Conservation (phyloP, 768 basidiomycete species). For the Paxillus ammoniavirescens region DNA sequence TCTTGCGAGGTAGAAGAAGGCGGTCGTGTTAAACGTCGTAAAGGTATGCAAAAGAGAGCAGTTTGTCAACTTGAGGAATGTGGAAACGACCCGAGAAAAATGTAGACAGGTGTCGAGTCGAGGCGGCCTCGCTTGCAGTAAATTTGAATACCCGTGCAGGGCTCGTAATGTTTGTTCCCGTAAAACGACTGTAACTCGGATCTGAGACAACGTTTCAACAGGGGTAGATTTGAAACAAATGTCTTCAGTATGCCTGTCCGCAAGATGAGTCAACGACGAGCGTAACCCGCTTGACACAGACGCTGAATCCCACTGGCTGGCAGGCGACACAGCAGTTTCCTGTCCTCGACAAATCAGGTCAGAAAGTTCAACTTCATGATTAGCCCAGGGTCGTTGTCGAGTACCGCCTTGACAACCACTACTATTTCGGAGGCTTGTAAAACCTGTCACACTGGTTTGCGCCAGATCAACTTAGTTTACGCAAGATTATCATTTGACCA, state of each 20-base stretch:
- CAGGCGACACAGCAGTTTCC: not conserved
- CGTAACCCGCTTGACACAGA: not conserved
- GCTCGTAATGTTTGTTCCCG: not conserved
- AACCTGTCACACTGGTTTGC: not conserved
- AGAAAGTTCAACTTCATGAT: not conserved
- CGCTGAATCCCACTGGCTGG: not conserved
- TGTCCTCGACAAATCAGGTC: not conserved
- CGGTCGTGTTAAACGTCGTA: not conserved
- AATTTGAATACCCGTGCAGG: slow-evolving; percentile 18
- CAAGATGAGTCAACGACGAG: not conserved
- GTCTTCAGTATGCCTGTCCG: too few species aligned
- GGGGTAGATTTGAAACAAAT: too few species aligned
- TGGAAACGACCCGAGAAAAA: not conserved
- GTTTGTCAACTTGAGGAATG: too few species aligned
- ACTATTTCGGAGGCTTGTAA: not conserved
- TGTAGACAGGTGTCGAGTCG: not conserved
- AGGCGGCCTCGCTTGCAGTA: slow-evolving; percentile 8
- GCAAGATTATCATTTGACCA: not conserved
- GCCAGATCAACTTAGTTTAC: not conserved
- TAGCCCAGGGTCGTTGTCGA: not conserved
- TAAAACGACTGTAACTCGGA: not conserved
- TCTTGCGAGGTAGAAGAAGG: not conserved
- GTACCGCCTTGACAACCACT: slow-evolving; percentile 8
- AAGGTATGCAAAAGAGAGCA: not conserved
- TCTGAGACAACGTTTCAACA: too few species aligned